These are phyloP conservation scores for Kluyveromyces starmeri DNA, from an alignment of 805 yeast genomes.

Conservation along the genomic window DNA sequence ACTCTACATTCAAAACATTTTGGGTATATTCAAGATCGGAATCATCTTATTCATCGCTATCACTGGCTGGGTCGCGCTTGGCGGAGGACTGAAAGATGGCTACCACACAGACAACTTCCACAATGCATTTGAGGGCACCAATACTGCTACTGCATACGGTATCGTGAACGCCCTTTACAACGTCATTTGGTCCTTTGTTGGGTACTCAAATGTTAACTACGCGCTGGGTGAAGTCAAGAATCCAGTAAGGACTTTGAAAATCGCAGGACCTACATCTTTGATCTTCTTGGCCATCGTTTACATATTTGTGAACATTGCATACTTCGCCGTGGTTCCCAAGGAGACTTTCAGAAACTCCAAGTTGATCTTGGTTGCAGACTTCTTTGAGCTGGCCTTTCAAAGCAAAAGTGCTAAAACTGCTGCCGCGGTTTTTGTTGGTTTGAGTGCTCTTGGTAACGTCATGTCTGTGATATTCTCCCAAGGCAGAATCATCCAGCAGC, in stretches of 20 bases:
- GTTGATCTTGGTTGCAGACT: slow-evolving; percentile 64
- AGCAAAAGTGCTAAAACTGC: slow-evolving; percentile 54
- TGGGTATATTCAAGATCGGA: slow-evolving; percentile 68
- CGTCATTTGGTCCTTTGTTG: slow-evolving; percentile 78
- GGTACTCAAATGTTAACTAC: slow-evolving; percentile 76
- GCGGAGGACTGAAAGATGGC: slow-evolving; percentile 51
- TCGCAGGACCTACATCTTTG: slow-evolving; percentile 71
- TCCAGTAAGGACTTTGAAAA: slow-evolving; percentile 57
- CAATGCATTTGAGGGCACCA: slow-evolving; percentile 47
- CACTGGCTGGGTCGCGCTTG: slow-evolving; percentile 79
- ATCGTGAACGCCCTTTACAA: slow-evolving; percentile 69
- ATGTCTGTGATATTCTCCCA: slow-evolving; percentile 73
- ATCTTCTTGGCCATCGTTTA: slow-evolving; percentile 53
- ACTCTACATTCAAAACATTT: slow-evolving; percentile 49
- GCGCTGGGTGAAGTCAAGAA: slow-evolving; percentile 73
- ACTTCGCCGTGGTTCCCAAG: slow-evolving; percentile 72
- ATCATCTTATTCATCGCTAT: slow-evolving; percentile 61
- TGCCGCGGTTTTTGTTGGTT: slow-evolving; percentile 69
- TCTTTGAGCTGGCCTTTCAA: slow-evolving; percentile 67
- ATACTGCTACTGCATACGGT: slow-evolving; percentile 53
- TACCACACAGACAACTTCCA: slow-evolving; percentile 51
- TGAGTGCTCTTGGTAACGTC: slow-evolving; percentile 76
- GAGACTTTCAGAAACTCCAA: slow-evolving; percentile 53
- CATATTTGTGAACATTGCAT: slow-evolving; percentile 70
- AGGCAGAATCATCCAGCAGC: slow-evolving; percentile 70